Base-by-base conservation (phyloP, 192 early-diverging fungal species). In the Coemansia sp. region DNA sequence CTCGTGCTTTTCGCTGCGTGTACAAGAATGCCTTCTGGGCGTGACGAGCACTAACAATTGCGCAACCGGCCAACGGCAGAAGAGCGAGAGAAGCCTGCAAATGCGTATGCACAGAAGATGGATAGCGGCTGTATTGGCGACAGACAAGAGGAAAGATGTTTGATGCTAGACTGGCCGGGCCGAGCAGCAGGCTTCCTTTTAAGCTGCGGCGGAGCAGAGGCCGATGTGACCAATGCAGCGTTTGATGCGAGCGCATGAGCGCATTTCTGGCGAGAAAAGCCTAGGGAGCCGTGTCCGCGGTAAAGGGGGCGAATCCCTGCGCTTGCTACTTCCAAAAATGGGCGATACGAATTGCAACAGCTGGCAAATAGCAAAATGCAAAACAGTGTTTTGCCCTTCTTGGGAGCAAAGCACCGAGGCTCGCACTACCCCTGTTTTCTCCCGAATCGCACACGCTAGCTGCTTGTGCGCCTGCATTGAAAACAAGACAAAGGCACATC, bases 41-140 rank as follows among this genome's bases (percentile, higher is more conserved):
- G 63, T 64, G 63, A 64, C 53, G 56, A 45, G 15, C 2, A 35
- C 50, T 39, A 53, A 63, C 61, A 63, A 63, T 63, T 39, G 61
- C 24, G 14, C 41, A n/a, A 45, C 41, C 41, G 41, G 41, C 22
- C 14, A 45, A 15, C 41, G 41, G 14, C 41, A 15, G 41, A 45
- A 45, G 11, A 45, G 41, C 15, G 41, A 45, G 41, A 45, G 41
- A 45, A 45, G 14, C 11, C 11, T 45, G 41, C 41, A 45, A 50
- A 12, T 53, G 51, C 29, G 53, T 55, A 24, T 55, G 48, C 48
- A 49, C 48, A 49, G 48, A 49, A 7, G 41, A n/a, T 45, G 41
- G 15, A 49, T 60, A 48, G 27, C 29, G 49, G 45, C 47, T 43
- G 56, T 25, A 59, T n/a, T n/a, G 39, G 58, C 43, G 25, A 51